These are phyloP conservation scores for Pisolithus albus DNA, from an alignment of 768 basidiomycete species.

Conservation along the genomic window DNA sequence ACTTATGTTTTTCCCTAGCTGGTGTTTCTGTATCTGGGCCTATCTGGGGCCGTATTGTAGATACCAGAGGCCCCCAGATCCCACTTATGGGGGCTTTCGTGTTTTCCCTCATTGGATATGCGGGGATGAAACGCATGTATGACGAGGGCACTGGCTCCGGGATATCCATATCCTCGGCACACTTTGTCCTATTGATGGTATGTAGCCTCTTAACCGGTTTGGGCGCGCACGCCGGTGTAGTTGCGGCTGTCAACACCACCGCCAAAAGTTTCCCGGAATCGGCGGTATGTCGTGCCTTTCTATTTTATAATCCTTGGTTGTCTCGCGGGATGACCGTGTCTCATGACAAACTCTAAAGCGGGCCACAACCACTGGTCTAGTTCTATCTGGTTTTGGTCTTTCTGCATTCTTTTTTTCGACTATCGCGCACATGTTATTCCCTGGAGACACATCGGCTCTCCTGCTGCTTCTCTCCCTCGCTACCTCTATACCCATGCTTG, in stretches of 20 bases:
- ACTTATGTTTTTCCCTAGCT: conserved; percentile 37
- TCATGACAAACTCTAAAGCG: conserved; percentile 34
- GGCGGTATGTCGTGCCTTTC: conserved; percentile 38
- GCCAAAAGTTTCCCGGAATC: conserved; percentile 73
- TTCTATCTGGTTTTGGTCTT: conserved; percentile 77
- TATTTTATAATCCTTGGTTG: neutral
- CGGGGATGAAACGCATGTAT: conserved; percentile 59
- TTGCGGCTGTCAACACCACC: conserved; percentile 64
- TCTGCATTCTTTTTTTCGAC: conserved; percentile 83
- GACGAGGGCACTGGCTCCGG: conserved; percentile 36
- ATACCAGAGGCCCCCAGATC: conserved; percentile 58
- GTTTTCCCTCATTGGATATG: conserved; percentile 59
- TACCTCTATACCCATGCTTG: conserved; percentile 65
- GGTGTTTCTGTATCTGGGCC: conserved; percentile 73
- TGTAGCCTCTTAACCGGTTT: conserved; percentile 65
- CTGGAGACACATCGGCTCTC: conserved; percentile 70
- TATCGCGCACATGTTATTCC: conserved; percentile 59
- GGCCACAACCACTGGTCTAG: conserved; percentile 64
- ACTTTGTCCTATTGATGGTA: conserved; percentile 43
- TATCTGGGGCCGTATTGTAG: conserved; percentile 68
- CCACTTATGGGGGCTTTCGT: conserved; percentile 51
- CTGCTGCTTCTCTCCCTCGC: conserved; percentile 66
- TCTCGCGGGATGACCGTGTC: neutral
- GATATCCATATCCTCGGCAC: conserved; percentile 30
- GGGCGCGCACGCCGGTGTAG: conserved; percentile 64